phyloP scores from a whole-genome alignment of 768 basidiomycete species.

The Antrodiella citrinella region DNA sequence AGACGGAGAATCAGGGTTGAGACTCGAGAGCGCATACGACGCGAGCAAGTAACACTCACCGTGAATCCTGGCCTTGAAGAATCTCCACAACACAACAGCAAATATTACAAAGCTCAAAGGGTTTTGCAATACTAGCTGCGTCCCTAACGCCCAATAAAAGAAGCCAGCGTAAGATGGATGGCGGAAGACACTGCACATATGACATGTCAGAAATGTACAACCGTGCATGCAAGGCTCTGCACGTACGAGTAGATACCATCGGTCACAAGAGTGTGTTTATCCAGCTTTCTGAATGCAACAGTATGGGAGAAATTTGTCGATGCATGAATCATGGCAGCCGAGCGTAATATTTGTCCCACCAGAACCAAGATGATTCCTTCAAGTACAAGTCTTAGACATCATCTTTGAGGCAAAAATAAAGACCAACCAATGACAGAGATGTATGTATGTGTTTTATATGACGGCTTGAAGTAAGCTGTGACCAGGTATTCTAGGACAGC shows the following conservation, averaged over 20 bases:
- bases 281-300: constrained; percentile 67
- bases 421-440: constrained; percentile 51
- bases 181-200: constrained; percentile 65
- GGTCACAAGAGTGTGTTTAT: constrained; percentile 75
- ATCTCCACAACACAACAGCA: constrained; percentile 64
- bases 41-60: constrained; percentile 50
- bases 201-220: constrained; percentile 6
- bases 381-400: no score
- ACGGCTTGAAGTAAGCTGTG: constrained; percentile 58
- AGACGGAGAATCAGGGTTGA: no score
- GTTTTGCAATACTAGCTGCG: constrained; percentile 88
- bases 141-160: constrained; percentile 96
- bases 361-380: constrained; percentile 60
- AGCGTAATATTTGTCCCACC: constrained; percentile 71
- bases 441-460: constrained; percentile 50
- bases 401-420: no score
- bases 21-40: neutral
- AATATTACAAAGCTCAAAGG: constrained; percentile 65
- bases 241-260: constrained; percentile 83
- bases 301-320: constrained; percentile 89
- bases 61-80: constrained; percentile 76
- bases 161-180: constrained; percentile 98
- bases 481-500: constrained; percentile 79
- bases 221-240: no score
- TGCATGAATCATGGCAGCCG: constrained; percentile 94